Evolutionary conservation across 805 yeast species (phyloP), one percentile per base, ranked within the genome.

Genomic region (Candida sakaeoensis): DNA sequence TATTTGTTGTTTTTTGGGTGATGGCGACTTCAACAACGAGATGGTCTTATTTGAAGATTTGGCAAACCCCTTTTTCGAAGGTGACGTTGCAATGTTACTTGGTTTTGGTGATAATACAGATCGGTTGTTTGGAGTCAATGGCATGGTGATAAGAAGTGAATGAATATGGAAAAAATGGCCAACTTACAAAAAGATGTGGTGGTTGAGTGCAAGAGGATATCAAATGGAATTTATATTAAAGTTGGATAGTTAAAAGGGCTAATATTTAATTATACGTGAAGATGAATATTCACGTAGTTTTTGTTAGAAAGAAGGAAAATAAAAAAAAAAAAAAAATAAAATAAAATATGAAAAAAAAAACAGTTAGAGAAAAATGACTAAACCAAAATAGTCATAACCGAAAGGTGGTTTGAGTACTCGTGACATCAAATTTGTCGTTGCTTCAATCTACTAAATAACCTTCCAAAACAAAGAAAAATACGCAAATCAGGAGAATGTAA

Each of bases 91-190:
- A 16, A 43, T 40, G 25, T 46, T 46, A 3, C 37, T 28, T 22
- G 44, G 38, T 33, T 38, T 46, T 13, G 49, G 44, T n/a, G 49
- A 46, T 22, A 46, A 46, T 3, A 33, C 29, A 12, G 40, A 33
- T 34, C 49, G 43, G 12, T 40, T 46, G 9, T 46, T 39, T 12
- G 48, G 40, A 14, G 15, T 19, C 13, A 28, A 24, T 21, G 37
- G 18, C 37, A 34, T 34, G 29, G n/a, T 28, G 32, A 13, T 14
- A 19, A 12, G 24, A 31, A n/a, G 33, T 8, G 27, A 18, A 22
- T 17, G 10, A 15, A 19, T 21, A n/a, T 15, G 5, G 23, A 32
- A 21, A 4, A 22, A 9, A n/a, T 16, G n/a, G n/a, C n/a, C n/a
- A n/a, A n/a, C n/a, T n/a, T n/a, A n/a, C n/a, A n/a, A n/a, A n/a